Evolutionary conservation across 345 rosid genomes (phyloP).

Genomic region (Garcia nutans): DNA sequence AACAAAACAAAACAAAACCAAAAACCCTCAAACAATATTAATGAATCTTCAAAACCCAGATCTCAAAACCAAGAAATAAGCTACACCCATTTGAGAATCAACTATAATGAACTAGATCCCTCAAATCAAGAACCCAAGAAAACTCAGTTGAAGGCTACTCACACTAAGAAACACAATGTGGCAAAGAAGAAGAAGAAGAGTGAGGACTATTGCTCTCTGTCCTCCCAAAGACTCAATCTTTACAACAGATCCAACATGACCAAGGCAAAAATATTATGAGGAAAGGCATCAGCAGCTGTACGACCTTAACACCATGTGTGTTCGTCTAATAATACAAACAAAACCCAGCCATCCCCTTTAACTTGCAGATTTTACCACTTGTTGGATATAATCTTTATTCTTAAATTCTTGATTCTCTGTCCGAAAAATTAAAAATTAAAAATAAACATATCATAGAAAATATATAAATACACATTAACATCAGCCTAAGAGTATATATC

Average conservation of each 20-base stretch:
- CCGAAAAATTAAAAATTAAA: neutral
- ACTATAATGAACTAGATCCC: conserved; percentile 32
- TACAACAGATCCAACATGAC: conserved; percentile 30
- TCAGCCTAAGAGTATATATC: neutral
- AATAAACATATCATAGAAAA: neutral
- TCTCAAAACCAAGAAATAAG: conserved; percentile 45
- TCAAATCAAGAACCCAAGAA: conserved; percentile 15
- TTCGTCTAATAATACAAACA: conserved; percentile 34
- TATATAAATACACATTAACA: neutral
- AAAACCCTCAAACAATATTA: neutral
- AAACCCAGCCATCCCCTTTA: conserved; percentile 9
- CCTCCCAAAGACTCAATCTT: conserved; percentile 13
- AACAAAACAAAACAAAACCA: neutral
- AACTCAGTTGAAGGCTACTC: conserved; percentile 23
- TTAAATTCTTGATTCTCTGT: neutral
- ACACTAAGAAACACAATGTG: conserved; percentile 31
- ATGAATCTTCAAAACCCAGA: conserved; percentile 40
- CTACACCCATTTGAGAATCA: conserved; percentile 23
- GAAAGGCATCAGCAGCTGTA: conserved; percentile 47
- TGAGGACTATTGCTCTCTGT: neutral
- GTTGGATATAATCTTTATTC: too few species aligned
- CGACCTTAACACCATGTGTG: conserved; percentile 42
- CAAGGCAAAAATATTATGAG: conserved; percentile 37
- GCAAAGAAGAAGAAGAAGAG: conserved; percentile 25
- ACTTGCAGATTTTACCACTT: conserved; percentile 26